phyloP scores from a whole-genome alignment of 2,329 filamentous ascomycete genomes.

The Neoascochyta sp. region DNA sequence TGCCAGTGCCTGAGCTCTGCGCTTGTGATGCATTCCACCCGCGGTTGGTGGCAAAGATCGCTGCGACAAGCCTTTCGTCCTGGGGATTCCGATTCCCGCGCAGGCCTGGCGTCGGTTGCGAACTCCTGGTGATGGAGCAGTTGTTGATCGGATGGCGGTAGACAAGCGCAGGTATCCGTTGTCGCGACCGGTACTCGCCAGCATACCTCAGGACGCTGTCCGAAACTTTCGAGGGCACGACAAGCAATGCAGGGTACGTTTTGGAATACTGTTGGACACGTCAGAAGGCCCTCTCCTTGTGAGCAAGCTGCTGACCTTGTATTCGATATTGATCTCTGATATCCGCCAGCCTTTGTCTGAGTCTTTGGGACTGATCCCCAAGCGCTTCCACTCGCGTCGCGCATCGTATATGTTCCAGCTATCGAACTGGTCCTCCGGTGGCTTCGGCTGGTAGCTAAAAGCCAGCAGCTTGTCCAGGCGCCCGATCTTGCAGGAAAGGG shows the following conservation, averaged over 20 bases:
- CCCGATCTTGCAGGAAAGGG: conserved; percentile 75
- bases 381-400: conserved; percentile 76
- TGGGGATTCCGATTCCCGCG: conserved; percentile 87
- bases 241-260: conserved; percentile 82
- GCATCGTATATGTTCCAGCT: conserved; percentile 86
- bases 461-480: conserved; percentile 87
- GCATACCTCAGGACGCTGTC: conserved; percentile 96
- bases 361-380: conserved; percentile 82
- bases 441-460: conserved; percentile 75
- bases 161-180: conserved; percentile 81
- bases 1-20: conserved; percentile 6
- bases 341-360: conserved; percentile 81
- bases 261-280: conserved; percentile 63
- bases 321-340: conserved; percentile 84
- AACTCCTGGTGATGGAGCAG: conserved; percentile 92
- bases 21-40: conserved; percentile 31
- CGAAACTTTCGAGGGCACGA: conserved; percentile 86
- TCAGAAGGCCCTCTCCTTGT: conserved; percentile 9
- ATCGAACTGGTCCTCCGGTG: conserved; percentile 68
- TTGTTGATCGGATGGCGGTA: conserved; percentile 98
- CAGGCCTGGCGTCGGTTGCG: conserved; percentile 84
- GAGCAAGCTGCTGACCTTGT: conserved; percentile 49
- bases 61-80: conserved; percentile 87
- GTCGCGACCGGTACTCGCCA: conserved; percentile 79
- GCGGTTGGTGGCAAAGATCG: conserved; percentile 74